Evolutionary conservation across 306 rosid genomes (phyloP).

Genomic region (Carpinus viminea): DNA sequence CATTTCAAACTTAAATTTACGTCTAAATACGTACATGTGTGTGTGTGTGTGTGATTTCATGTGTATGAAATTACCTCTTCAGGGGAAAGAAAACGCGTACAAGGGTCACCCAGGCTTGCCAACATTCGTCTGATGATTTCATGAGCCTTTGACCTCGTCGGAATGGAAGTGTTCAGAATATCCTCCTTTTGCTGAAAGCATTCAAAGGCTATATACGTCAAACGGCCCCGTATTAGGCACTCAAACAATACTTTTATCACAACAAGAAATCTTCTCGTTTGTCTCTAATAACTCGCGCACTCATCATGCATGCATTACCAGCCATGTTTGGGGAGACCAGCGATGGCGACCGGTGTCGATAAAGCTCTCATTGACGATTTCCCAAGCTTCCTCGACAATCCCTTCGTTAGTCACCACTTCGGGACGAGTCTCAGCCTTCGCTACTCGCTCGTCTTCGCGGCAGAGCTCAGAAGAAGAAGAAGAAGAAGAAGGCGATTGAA

Average conservation of each 20-base stretch:
- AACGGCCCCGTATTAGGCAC: constrained; percentile 7
- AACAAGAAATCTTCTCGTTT: neutral
- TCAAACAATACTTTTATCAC: neutral
- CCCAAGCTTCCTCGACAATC: constrained; percentile 92
- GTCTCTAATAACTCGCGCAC: neutral
- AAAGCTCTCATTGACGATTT: constrained; percentile 80
- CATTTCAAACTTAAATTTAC: neutral
- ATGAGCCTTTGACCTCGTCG: constrained; percentile 81
- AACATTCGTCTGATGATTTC: constrained; percentile 78
- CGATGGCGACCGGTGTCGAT: constrained; percentile 60
- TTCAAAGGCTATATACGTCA: constrained; percentile 17
- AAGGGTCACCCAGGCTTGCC: constrained; percentile 90
- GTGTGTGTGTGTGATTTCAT: neutral
- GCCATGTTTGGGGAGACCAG: constrained; percentile 78
- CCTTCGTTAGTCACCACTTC: constrained; percentile 60
- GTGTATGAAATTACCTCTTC: constrained; percentile 54
- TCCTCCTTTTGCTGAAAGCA: constrained; percentile 64
- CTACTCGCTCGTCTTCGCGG: constrained; percentile 39
- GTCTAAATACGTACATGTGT: neutral
- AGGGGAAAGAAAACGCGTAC: constrained; percentile 87
- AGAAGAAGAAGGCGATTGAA: constrained; percentile 31
- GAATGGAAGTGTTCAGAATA: constrained; percentile 63
- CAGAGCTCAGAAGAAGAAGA: constrained; percentile 43
- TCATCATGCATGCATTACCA: constrained; percentile 39
- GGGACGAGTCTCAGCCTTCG: constrained; percentile 27